A percentile compares a stretch with the other conserved stretches of the same genome.
phyloP scores from a whole-genome alignment of 139 green algal genomes.

The Tetradesmus lagerheimii region DNA sequence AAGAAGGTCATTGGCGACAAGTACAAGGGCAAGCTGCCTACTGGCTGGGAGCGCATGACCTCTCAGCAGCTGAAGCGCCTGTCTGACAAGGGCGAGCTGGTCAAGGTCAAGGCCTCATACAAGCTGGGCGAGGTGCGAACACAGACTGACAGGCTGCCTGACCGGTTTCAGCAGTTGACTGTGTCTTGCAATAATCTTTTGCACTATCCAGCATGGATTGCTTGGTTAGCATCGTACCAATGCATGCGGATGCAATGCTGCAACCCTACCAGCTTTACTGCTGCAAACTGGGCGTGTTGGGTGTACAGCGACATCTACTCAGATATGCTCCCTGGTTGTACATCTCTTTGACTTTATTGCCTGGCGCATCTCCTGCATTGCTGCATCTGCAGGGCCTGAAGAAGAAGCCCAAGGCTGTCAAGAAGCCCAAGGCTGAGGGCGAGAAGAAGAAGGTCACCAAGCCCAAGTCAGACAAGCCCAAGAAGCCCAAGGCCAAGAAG shows the following conservation, averaged over 20 bases:
- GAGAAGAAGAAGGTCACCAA: slow-evolving; percentile 15
- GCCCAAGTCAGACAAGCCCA: slow-evolving; percentile 16
- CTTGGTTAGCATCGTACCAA: too few relatives aligned
- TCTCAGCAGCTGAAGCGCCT: slow-evolving; percentile 17
- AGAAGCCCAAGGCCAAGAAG: slow-evolving; percentile 7
- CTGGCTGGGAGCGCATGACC: slow-evolving; percentile 37
- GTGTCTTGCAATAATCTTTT: too few relatives aligned
- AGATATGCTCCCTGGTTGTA: too few relatives aligned
- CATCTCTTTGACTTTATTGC: too few relatives aligned
- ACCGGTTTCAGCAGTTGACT: too few relatives aligned
- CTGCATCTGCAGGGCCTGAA: slow-evolving; percentile 41
- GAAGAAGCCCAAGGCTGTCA: slow-evolving; percentile 36
- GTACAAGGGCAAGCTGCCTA: slow-evolving; percentile 62
- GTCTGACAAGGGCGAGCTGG: slow-evolving; percentile 39
- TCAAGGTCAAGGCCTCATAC: slow-evolving; percentile 36
- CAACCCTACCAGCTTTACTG: too few relatives aligned
- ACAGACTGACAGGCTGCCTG: background rate
- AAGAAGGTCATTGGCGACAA: slow-evolving; percentile 84
- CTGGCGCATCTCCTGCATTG: too few relatives aligned
- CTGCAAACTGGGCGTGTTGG: too few relatives aligned
- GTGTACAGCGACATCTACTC: too few relatives aligned
- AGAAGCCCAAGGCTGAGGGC: slow-evolving; percentile 27
- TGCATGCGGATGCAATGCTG: too few relatives aligned
- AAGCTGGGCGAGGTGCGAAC: slow-evolving; percentile 41
- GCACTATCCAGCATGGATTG: too few relatives aligned